Evolutionary conservation across 371 early-diverging fungal species (phyloP).

Genomic region (Rhizopus microsporus): DNA sequence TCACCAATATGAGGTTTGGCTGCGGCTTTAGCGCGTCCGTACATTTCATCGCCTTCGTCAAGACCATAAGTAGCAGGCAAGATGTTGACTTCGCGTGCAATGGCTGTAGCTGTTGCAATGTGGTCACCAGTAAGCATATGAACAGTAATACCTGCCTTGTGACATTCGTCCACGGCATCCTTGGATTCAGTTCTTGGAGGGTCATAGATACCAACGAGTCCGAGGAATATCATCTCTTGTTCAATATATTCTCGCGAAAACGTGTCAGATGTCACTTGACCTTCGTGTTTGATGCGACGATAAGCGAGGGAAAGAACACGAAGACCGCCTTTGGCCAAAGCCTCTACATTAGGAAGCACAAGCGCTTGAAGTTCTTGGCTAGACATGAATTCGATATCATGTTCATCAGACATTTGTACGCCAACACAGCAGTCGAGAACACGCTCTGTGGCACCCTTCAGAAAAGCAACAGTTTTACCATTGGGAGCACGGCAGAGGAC

Average conservation of each 20-base stretch:
- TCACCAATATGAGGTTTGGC: slow-evolving; percentile 31
- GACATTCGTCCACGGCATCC: slow-evolving; percentile 82
- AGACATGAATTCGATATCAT: slow-evolving; percentile 35
- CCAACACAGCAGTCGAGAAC: slow-evolving; percentile 62
- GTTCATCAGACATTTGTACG: slow-evolving; percentile 50
- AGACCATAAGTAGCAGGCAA: slow-evolving; percentile 58
- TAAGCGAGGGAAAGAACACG: slow-evolving; percentile 59
- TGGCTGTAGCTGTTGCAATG: slow-evolving; percentile 89
- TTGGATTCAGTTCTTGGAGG: slow-evolving; percentile 84
- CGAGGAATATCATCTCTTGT: slow-evolving; percentile 78
- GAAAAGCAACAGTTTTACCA: slow-evolving; percentile 50
- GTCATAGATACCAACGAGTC: slow-evolving; percentile 92
- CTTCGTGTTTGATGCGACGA: slow-evolving; percentile 54
- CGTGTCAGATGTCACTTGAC: slow-evolving; percentile 39
- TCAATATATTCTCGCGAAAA: slow-evolving; percentile 68
- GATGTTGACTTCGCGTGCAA: slow-evolving; percentile 91
- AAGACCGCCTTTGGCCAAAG: slow-evolving; percentile 69
- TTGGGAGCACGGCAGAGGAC: slow-evolving; percentile 70
- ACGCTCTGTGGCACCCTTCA: slow-evolving; percentile 81
- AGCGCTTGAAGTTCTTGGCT: slow-evolving; percentile 50
- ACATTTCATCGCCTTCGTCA: slow-evolving; percentile 14
- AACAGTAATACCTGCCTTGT: slow-evolving; percentile 90
- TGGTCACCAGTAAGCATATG: slow-evolving; percentile 97
- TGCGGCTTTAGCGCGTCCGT: slow-evolving; percentile 7
- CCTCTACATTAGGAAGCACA: slow-evolving; percentile 58